Evolutionary conservation across 495 filamentous ascomycete genomes (phyloP), one percentile per base, ranked within the genome.

Genomic region (Hyphodiscus hymeniophilus): DNA sequence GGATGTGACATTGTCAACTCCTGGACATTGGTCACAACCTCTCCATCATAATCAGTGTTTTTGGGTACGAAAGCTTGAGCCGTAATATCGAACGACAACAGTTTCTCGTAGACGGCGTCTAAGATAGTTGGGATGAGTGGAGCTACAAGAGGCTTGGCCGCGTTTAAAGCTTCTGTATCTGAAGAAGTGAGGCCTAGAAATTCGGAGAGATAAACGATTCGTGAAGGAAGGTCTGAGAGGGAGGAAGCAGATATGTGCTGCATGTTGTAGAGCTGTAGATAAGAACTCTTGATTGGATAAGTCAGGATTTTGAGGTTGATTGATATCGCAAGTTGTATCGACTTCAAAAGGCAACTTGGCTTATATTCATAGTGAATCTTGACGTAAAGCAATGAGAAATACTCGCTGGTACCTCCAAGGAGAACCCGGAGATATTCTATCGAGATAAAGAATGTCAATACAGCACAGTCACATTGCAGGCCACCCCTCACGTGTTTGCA

Each of bases 91-190:
- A 23, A 42, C 12, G 13, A 22, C 1, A 42, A 52, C 7, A 69
- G 59, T 35, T 69, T 68, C 2, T 12, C 46, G 51, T 69, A 69
- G 10, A 69, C 66, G 0, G 59, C 47, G 1, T 65, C 59, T n/a
- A 70, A 54, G 18, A 70, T 47, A 7, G 51, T 10, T 13, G 66
- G 66, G 34, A 70, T 48, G 0, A 70, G 54, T 0, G 64, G 55
- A 3, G 51, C 56, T 17, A 70, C 49, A 11, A 66, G 43, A 0
- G 66, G 57, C 13, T 47, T 57, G 1, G 63, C 51, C 4, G 51
- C 56, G 34, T 62, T 52, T 12, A 70, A 52, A n/a, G 52, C 56
- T 10, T 55, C 51, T 8, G 54, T 60, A 16, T 70, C 66, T 17
- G 39, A 24, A 12, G 50, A 1, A 22, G 53, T 65, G 58, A 70